These are phyloP conservation scores for Fragaria vesca DNA, from an alignment of 306 rosid genomes.

Conservation along the genomic window DNA sequence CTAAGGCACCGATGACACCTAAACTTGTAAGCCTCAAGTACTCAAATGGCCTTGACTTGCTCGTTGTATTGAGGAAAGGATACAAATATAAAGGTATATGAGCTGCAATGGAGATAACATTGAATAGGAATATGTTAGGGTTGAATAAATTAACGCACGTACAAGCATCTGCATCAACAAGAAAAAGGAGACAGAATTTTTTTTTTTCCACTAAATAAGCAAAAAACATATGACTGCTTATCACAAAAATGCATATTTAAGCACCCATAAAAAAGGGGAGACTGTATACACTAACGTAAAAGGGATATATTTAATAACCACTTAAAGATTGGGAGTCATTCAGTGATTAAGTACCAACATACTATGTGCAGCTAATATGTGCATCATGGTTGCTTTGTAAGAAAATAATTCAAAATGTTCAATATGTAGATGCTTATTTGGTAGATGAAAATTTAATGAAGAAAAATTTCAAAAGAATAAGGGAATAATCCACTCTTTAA, in stretches of 20 bases:
- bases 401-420: background rate
- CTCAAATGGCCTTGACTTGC: constrained; percentile 76
- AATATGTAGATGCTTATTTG: background rate
- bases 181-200: no score
- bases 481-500: background rate
- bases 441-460: background rate
- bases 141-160: background rate
- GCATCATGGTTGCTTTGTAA: background rate
- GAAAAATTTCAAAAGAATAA: background rate
- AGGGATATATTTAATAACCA: background rate
- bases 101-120: constrained; percentile 53
- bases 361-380: background rate
- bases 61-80: constrained; percentile 74
- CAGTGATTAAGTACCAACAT: background rate
- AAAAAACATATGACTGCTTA: background rate
- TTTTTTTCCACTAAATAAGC: background rate
- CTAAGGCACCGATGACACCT: constrained; percentile 89
- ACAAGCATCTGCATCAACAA: background rate
- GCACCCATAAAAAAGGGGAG: background rate
- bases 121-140: constrained; percentile 1
- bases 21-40: constrained; percentile 83
- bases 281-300: background rate
- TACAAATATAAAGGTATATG: constrained; percentile 64
- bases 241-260: background rate
- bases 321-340: background rate